Evolutionary conservation across 2,329 filamentous ascomycete genomes (phyloP).

Genomic region (Cladosporium sp.): DNA sequence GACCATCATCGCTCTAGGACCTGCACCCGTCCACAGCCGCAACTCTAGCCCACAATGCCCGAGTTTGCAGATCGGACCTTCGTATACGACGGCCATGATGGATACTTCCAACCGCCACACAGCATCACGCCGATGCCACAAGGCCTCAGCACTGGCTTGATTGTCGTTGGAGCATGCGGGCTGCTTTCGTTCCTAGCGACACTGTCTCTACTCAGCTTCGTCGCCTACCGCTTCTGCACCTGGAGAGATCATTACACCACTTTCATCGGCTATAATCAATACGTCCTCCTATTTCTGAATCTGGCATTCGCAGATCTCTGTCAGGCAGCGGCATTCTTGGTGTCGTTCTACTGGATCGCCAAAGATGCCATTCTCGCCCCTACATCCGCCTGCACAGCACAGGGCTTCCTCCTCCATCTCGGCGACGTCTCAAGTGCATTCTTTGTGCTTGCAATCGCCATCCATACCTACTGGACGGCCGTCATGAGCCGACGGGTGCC

Average conservation of each 20-base stretch:
- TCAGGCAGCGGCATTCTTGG: constrained; percentile 63
- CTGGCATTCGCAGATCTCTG: constrained; percentile 69
- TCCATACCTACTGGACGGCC: constrained; percentile 66
- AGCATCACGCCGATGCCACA: constrained; percentile 9
- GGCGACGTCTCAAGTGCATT: constrained; percentile 67
- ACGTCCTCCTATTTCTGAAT: constrained; percentile 69
- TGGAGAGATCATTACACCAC: constrained; percentile 35
- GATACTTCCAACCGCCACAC: constrained; percentile 15
- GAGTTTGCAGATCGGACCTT: not conserved
- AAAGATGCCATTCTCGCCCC: constrained; percentile 56
- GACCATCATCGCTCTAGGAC: not conserved
- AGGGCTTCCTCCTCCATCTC: constrained; percentile 67
- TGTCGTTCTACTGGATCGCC: constrained; percentile 62
- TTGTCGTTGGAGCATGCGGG: constrained; percentile 14
- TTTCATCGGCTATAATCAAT: constrained; percentile 57
- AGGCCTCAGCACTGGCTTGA: constrained; percentile 6
- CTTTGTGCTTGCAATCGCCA: constrained; percentile 65
- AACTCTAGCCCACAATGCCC: not conserved
- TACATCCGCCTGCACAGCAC: constrained; percentile 58
- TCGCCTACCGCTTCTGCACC: constrained; percentile 31
- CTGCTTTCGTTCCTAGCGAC: constrained; percentile 20
- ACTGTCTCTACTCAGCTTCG: constrained; percentile 34
- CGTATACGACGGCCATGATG: constrained; percentile 6
- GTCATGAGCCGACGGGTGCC: constrained; percentile 57
- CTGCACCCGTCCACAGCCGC: not conserved